Base-by-base conservation (phyloP, 225 moss, liverwort and hornwort genomes). In the Neckera pumila region DNA sequence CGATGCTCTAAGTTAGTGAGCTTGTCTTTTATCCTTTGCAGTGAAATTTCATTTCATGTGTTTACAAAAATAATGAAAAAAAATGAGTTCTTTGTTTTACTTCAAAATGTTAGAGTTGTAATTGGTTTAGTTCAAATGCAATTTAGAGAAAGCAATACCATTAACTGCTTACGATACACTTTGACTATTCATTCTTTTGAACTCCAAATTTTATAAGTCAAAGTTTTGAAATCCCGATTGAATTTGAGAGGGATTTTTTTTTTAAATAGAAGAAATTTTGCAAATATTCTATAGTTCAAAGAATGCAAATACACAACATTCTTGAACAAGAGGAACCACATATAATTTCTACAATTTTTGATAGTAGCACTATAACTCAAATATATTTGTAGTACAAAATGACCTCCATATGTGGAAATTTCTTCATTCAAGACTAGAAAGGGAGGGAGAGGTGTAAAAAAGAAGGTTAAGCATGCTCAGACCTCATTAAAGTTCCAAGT, bases 291-390 rank as follows among this genome's bases (percentile, higher is more conserved):
- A 17, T 9, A 26, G 26, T 15, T 13, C 38, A 40, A 69, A 23
- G 26, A 28, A 27, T 28, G 43, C 17, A 43, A 72, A 3, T 16
- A 43, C 17, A 43, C 27, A 16, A 27, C 43, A 43, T 28, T 43
- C 2, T 43, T 43, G 43, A 72, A 9, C 6, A 43, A 43, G 43
- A 72, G 3, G 28, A 43, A 15, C 10, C 6, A 17, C 1, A 2
- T 27, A 28, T 0, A 23, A 8, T 40, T 14, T 25, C 25, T 25
- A 23, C 1, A 25, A 0, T 69, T 14, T 2, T 69, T 7, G 38
- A 12, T 0, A 5, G 3, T 19, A 34, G 10, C 19, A 19, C 1
- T 36, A 1, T 36, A 36, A 69, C 2, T 12, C 2, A 0, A 69
- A 22, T 38, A 66, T 36, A 36, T 67, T 67, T 1, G 12, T 69